Percentiles rank a stretch among this genome's conserved stretches.
These are phyloP conservation scores for Eucalyptus coolabah DNA, from an alignment of 345 rosid genomes.

Conservation along the genomic window DNA sequence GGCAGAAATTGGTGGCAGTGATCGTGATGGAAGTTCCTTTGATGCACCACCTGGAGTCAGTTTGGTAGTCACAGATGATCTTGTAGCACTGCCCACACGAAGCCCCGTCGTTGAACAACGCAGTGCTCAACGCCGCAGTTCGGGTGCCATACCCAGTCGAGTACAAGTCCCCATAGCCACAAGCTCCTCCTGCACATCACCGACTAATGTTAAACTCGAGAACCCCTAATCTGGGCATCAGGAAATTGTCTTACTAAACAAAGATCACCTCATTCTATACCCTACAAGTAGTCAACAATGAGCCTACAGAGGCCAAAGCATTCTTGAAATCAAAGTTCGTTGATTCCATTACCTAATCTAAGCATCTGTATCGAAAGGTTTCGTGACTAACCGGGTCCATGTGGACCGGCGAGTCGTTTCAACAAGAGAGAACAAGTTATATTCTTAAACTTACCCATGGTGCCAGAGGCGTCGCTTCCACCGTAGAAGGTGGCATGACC, in stretches of 20 bases:
- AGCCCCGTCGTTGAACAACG: slow-evolving; percentile 59
- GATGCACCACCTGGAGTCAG: slow-evolving; percentile 59
- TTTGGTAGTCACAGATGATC: slow-evolving; percentile 40
- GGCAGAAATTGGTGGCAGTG: slow-evolving; percentile 76
- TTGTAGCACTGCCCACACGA: slow-evolving; percentile 65
- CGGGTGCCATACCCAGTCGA: slow-evolving; percentile 54
- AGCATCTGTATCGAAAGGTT: not conserved
- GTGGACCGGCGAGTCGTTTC: not conserved
- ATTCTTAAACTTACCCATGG: slow-evolving; percentile 39
- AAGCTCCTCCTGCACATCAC: slow-evolving; percentile 50
- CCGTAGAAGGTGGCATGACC: slow-evolving; percentile 87
- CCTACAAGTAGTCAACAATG: not conserved
- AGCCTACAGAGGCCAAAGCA: not conserved
- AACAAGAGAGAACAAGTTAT: not conserved
- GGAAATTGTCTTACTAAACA: not conserved
- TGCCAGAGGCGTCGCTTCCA: slow-evolving; percentile 77
- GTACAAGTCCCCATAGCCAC: slow-evolving; percentile 70
- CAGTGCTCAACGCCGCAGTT: slow-evolving; percentile 73
- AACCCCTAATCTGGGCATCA: not conserved
- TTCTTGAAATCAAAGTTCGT: not conserved
- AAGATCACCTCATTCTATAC: not conserved
- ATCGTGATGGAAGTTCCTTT: slow-evolving; percentile 44
- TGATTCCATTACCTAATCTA: not conserved
- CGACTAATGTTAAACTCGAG: not conserved
- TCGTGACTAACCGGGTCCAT: not conserved